These are phyloP conservation scores for Chlorella sorokiniana DNA, from an alignment of 139 green algal genomes.

Conservation along the genomic window DNA sequence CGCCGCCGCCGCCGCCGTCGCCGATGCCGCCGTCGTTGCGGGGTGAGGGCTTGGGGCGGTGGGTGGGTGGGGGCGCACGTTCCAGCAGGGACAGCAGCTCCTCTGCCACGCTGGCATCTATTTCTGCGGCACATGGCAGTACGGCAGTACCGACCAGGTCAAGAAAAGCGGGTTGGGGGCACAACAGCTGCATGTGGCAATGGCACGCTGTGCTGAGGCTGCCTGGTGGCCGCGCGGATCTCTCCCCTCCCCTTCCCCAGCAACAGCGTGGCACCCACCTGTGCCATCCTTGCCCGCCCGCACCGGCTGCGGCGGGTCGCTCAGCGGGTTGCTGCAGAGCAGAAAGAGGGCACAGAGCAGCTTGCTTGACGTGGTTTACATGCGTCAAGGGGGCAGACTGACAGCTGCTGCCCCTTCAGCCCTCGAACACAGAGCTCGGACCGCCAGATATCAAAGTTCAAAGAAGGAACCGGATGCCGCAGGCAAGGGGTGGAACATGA, in stretches of 20 bases:
- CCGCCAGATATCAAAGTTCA: too few relatives aligned
- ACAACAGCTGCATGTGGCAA: not conserved
- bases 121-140: not conserved
- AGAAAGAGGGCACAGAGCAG: not conserved
- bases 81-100: conserved; percentile 11
- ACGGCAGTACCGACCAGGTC: not conserved
- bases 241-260: not conserved
- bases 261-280: not conserved
- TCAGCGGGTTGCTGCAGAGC: conserved; percentile 22
- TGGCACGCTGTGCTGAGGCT: not conserved
- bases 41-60: not conserved
- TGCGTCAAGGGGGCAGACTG: not conserved
- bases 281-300: conserved; percentile 21
- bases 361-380: too few relatives aligned
- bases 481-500: too few relatives aligned
- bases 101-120: not conserved
- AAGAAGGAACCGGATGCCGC: too few relatives aligned
- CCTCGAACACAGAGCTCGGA: too few relatives aligned
- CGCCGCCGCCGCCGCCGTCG: not conserved
- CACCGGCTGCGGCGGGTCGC: conserved; percentile 16
- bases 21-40: not conserved
- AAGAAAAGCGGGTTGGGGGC: not conserved
- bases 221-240: not conserved
- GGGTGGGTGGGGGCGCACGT: not conserved
- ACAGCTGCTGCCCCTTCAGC: too few relatives aligned